Evolutionary conservation across 2,329 filamentous ascomycete genomes (phyloP), one percentile per base, ranked within the genome.

Genomic region (Fusarium odoratissimum): DNA sequence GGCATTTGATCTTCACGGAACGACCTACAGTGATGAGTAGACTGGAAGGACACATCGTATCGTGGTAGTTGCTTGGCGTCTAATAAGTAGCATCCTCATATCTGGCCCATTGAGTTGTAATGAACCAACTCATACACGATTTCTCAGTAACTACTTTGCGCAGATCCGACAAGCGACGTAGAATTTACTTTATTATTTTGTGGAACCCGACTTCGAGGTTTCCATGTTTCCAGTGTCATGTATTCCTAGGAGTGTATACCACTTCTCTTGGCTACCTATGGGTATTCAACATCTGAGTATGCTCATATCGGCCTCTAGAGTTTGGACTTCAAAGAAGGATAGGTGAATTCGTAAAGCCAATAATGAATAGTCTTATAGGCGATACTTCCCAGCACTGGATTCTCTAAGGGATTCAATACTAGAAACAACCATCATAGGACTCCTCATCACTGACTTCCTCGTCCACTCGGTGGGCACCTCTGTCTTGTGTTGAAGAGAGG

Each of bases 1-100:
- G 66, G 89, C 89, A 3, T 94, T 94, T 80, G 88, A 88, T 59
- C 75, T 79, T 54, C 63, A 79, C 13, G 80, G 80, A 28, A 81
- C 80, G 23, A 71, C 76, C 31, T 81, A 80, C 41, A 60, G 56
- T 21, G 57, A 77, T 30, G 38, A 64, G 25, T 64, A 67, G 46
- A 56, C 42, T 25, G 17, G 19, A 6, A 30, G 19, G 19, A 16
- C 25, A n/a, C 25, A 38, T 28, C 23, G 8, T 11, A n/a, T 28
- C 33, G 17, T 19, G 19, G 28, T 17, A 17, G 49, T 38, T 30
- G 19, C 25, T 30, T 25, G 19, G 21, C 23, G 40, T 40, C 25
- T 28, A 14, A 54, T 30, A 17, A 33, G 16, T 12, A 25, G 16
- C 14, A 21, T 41, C 13, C 16, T 44, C n/a, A 6, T 33, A 10